phyloP scores from a whole-genome alignment of 2,329 filamentous ascomycete species.

The Exophiala bonariae region DNA sequence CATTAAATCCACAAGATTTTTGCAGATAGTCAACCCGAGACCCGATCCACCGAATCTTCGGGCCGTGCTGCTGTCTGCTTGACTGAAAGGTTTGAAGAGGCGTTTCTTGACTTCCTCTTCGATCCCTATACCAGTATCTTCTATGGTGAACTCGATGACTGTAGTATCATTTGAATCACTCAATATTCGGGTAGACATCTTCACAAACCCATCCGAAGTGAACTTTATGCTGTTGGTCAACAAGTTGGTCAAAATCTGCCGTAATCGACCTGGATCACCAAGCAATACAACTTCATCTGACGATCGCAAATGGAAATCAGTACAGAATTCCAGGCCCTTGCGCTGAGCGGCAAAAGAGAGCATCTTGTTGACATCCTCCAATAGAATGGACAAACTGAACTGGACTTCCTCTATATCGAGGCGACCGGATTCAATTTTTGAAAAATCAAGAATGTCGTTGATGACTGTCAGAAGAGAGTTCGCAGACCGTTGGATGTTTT shows the following conservation, averaged over 20 bases:
- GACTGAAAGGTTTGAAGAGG: conserved; percentile 78
- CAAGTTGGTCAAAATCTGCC: conserved; percentile 77
- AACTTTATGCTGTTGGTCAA: conserved; percentile 78
- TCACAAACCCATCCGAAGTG: conserved; percentile 67
- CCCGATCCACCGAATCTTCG: conserved; percentile 78
- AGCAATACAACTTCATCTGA: conserved; percentile 68
- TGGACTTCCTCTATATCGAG: conserved; percentile 79
- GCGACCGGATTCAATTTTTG: conserved; percentile 75
- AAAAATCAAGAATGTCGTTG: conserved; percentile 81
- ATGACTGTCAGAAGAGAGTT: conserved; percentile 77
- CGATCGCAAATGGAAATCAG: conserved; percentile 63
- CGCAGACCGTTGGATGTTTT: conserved; percentile 76
- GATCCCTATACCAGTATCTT: conserved; percentile 80
- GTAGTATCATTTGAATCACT: conserved; percentile 65
- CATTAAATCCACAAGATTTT: conserved; percentile 79
- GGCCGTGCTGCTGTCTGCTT: conserved; percentile 78
- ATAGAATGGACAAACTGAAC: conserved; percentile 71
- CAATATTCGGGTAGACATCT: conserved; percentile 64
- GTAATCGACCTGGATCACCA: conserved; percentile 72
- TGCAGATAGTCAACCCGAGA: conserved; percentile 75
- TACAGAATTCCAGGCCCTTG: conserved; percentile 69
- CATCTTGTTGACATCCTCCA: conserved; percentile 77
- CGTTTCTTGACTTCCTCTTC: conserved; percentile 72
- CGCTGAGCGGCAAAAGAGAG: conserved; percentile 73
- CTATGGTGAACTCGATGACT: conserved; percentile 69